These are phyloP conservation scores for Mycosphaerelloides madeirae DNA, from an alignment of 2,329 filamentous ascomycete genomes.

Conservation along the genomic window DNA sequence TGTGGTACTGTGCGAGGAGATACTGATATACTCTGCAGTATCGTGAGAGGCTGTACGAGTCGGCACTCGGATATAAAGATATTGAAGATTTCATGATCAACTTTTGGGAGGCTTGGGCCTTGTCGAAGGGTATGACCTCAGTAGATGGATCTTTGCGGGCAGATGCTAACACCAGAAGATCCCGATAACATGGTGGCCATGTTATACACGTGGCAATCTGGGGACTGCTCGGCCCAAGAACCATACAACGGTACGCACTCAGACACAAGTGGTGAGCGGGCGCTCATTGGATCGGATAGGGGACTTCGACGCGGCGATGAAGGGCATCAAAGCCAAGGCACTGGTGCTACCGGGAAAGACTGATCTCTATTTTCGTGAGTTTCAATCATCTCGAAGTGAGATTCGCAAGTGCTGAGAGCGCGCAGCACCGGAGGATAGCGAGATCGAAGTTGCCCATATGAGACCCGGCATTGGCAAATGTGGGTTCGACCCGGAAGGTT, in stretches of 20 bases:
- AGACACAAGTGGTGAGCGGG: neutral
- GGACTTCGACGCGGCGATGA: constrained; percentile 51
- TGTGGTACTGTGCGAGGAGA: too few relatives aligned
- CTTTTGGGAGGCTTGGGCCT: constrained; percentile 73
- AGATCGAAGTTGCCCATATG: constrained; percentile 66
- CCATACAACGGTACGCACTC: constrained; percentile 52
- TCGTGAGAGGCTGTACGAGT: constrained; percentile 64
- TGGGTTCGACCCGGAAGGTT: constrained; percentile 6
- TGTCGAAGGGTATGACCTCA: constrained; percentile 52
- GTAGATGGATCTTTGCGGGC: neutral
- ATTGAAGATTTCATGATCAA: constrained; percentile 69
- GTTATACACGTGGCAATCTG: constrained; percentile 74
- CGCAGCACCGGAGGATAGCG: constrained; percentile 65
- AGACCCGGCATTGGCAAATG: constrained; percentile 53
- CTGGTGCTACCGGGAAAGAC: constrained; percentile 68
- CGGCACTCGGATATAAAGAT: constrained; percentile 57
- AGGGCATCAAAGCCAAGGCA: constrained; percentile 65
- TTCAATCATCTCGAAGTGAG: neutral
- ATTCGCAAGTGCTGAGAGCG: too few relatives aligned
- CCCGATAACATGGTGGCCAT: constrained; percentile 71
- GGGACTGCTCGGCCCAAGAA: constrained; percentile 63
- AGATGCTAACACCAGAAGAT: constrained; percentile 39
- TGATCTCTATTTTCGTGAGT: constrained; percentile 71
- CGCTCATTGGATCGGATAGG: constrained; percentile 25
- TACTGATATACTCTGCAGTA: constrained; percentile 45